These are phyloP conservation scores for Citrus mangshanensis DNA, from an alignment of 345 rosid genomes.

Conservation along the genomic window DNA sequence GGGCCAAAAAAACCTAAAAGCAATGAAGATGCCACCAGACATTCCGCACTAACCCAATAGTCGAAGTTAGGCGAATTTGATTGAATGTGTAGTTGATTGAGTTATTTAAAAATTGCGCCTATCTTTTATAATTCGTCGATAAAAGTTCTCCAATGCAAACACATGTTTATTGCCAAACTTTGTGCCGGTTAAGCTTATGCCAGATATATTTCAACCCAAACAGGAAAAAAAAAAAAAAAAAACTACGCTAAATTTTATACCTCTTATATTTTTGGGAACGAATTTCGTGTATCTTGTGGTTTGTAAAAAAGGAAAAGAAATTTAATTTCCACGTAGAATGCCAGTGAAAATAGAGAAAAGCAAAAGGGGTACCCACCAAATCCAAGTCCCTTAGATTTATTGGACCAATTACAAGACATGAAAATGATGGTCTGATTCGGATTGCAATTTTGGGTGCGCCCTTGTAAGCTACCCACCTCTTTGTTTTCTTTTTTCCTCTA, in stretches of 20 bases:
- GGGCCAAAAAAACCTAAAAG: not conserved
- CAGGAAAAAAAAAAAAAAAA: too few relatives aligned
- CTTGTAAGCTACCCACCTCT: conserved; percentile 27
- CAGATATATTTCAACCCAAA: too few relatives aligned
- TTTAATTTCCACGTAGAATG: not conserved
- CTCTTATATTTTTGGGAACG: not conserved
- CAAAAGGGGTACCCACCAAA: conserved; percentile 6
- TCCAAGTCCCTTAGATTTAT: conserved; percentile 10
- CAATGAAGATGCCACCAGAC: not conserved
- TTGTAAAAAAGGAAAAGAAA: not conserved
- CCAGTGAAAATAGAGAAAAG: not conserved
- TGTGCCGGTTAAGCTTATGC: too few relatives aligned
- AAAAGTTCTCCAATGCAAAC: too few relatives aligned
- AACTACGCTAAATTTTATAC: too few relatives aligned
- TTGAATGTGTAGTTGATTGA: not conserved
- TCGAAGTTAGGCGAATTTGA: not conserved
- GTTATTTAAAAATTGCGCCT: not conserved
- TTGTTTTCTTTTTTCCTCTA: not conserved
- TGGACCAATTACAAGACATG: conserved; percentile 31
- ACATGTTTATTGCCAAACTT: too few relatives aligned
- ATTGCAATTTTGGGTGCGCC: conserved; percentile 53
- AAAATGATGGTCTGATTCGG: conserved; percentile 55
- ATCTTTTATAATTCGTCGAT: not conserved
- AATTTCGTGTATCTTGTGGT: not conserved
- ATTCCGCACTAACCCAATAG: not conserved